Evolutionary conservation across 176 grass and related monocot species (phyloP).

Genomic region (Raddia distichophylla): DNA sequence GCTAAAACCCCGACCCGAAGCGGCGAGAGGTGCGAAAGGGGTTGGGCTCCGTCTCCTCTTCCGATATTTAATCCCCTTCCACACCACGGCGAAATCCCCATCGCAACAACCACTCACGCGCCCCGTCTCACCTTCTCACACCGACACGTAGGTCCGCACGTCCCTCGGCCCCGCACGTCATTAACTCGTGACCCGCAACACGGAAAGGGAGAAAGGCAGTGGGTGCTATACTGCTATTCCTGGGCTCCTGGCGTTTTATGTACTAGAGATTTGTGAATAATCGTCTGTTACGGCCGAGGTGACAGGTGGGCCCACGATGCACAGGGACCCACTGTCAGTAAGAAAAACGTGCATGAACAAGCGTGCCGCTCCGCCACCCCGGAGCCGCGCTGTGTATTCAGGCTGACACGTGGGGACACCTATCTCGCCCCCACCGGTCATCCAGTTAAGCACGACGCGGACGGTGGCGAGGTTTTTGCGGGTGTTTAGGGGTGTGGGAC

Average conservation of each 20-base stretch:
- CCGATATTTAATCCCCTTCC: constrained; percentile 60
- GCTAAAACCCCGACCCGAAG: constrained; percentile 77
- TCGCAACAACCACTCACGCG: neutral
- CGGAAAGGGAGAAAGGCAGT: neutral
- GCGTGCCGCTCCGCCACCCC: neutral
- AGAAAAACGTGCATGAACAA: neutral
- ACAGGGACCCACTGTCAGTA: neutral
- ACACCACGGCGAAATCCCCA: neutral
- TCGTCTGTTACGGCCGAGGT: rapidly evolving
- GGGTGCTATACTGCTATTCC: constrained; percentile 23
- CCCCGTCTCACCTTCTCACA: rapidly evolving
- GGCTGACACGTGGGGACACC: neutral
- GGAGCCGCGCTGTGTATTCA: neutral
- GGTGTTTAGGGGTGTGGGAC: constrained; percentile 23
- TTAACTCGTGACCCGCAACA: rapidly evolving
- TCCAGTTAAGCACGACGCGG: neutral
- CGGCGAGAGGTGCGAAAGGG: constrained; percentile 58
- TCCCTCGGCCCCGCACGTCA: rapidly evolving
- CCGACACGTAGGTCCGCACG: rapidly evolving
- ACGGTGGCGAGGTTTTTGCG: constrained; percentile 15
- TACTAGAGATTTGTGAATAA: neutral
- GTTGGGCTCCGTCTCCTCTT: neutral
- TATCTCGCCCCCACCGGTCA: neutral
- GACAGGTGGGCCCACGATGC: rapidly evolving
- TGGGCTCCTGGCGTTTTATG: neutral